Evolutionary conservation across 768 basidiomycete genomes (phyloP), one percentile per base, ranked within the genome.

Genomic region (Cystoderma amianthinum): DNA sequence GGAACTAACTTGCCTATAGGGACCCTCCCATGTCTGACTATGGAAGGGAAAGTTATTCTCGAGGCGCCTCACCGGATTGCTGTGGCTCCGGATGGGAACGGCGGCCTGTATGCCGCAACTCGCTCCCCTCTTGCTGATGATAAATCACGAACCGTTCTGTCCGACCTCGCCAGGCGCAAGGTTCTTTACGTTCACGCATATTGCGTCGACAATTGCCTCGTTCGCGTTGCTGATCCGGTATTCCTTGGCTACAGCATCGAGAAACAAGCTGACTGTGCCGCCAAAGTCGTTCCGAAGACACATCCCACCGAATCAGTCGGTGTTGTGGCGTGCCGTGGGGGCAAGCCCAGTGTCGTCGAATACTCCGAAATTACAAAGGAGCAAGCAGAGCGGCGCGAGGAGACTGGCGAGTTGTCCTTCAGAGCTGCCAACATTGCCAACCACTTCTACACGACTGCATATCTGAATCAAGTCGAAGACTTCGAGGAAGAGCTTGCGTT

Each of bases 181-280:
- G 67, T 98, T 47, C 74, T 80, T 44, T 96, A 95, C 63, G 74
- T 99, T 37, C 95, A 99, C 63, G 87, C 82, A 2, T 98, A 96
- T 68, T 83, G 95, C 55, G 96, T 99, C 53, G 96, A 99, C 71
- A 99, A 99, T 70, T 98, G 96, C 63, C 85, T 99, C 44, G 96
- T 97, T 48, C 80, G 84, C 46, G 90, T 99, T 41, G 96, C 94
- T 36, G 96, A 99, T 60, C 96, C 96, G 11, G 79, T 93, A 56
- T 99, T 99, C 75, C 68, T 98, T 49, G 96, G 96, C 18, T 94
- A 88, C 68, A 86, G 90, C 67, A 88, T 98, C 65, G 64, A 71
- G 42, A 91, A 89, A 55, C 74, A 85, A 51, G 85, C 88, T 18
- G 89, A 92, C 52, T 95, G 90, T 57, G 91, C 92, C 24, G 89